Evolutionary conservation across 2,329 filamentous ascomycete genomes (phyloP).

Genomic region (Venturia carpophila): DNA sequence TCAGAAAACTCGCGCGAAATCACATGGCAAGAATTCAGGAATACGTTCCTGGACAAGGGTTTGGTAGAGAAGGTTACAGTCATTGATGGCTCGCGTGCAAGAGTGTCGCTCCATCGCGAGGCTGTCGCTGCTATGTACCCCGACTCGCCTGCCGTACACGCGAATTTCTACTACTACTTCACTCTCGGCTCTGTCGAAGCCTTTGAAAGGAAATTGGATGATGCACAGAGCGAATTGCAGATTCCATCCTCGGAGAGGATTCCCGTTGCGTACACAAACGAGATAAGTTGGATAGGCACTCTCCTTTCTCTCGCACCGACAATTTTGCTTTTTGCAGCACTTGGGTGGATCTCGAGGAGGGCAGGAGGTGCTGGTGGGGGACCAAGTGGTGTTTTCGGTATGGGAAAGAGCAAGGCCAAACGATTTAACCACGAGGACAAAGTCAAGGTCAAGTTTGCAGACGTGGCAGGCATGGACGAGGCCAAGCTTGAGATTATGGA

Average conservation of each 20-base stretch:
- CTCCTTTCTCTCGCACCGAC: conserved; percentile 81
- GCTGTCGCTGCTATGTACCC: conserved; percentile 65
- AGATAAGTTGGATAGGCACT: conserved; percentile 64
- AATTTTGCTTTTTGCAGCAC: conserved; percentile 71
- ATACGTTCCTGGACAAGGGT: conserved; percentile 90
- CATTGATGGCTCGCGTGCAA: conserved; percentile 67
- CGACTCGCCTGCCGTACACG: conserved; percentile 60
- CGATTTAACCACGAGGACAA: conserved; percentile 96
- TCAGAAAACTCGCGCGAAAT: conserved; percentile 68
- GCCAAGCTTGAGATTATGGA: conserved; percentile 99
- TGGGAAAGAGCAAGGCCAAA: conserved; percentile 92
- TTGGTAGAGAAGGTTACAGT: conserved; percentile 87
- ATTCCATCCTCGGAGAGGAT: conserved; percentile 87
- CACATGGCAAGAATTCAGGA: conserved; percentile 94
- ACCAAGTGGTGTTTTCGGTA: conserved; percentile 79
- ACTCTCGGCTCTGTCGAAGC: conserved; percentile 89
- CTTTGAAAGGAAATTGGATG: conserved; percentile 82
- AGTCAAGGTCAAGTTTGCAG: conserved; percentile 92
- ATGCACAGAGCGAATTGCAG: conserved; percentile 76
- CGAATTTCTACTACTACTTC: conserved; percentile 81
- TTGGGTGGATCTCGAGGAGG: conserved; percentile 71
- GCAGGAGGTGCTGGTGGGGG: conserved; percentile 58
- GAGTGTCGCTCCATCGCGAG: conserved; percentile 71
- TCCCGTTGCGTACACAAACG: conserved; percentile 77
- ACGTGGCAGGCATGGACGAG: conserved; percentile 97